Percentiles rank a stretch among this genome's conserved stretches.
phyloP scores from a whole-genome alignment of 495 filamentous ascomycete species.

The Penicillium fimorum region DNA sequence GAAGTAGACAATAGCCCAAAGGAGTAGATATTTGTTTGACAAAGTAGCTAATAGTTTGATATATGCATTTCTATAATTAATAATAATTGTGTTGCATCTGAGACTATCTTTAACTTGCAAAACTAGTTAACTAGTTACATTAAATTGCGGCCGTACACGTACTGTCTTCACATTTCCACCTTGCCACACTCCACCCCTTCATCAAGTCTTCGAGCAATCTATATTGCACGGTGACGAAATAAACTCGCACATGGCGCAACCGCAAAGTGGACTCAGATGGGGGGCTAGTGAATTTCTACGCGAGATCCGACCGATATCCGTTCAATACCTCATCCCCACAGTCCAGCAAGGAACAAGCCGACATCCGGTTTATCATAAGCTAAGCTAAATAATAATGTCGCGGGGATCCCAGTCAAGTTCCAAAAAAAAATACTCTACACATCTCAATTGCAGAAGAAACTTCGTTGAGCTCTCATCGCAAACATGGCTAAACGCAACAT shows the following conservation, averaged over 20 bases:
- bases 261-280: neutral
- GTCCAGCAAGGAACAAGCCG: neutral
- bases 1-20: neutral
- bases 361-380: constrained; percentile 3
- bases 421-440: neutral
- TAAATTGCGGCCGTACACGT: no score
- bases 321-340: neutral
- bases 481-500: constrained; percentile 33
- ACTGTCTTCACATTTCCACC: no score
- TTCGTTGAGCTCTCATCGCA: neutral
- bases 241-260: neutral
- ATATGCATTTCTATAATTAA: neutral
- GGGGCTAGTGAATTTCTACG: neutral
- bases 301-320: constrained; percentile 9
- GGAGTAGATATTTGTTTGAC: no score
- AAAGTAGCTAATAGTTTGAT: neutral
- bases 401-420: neutral
- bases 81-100: neutral
- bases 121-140: no score
- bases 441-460: neutral
- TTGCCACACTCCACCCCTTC: no score
- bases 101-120: no score
- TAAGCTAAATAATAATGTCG: constrained; percentile 6
- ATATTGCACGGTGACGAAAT: neutral
- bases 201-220: no score